Evolutionary conservation across 208 protist genomes (phyloP).

Genomic region (Trichomonas tenax): DNA sequence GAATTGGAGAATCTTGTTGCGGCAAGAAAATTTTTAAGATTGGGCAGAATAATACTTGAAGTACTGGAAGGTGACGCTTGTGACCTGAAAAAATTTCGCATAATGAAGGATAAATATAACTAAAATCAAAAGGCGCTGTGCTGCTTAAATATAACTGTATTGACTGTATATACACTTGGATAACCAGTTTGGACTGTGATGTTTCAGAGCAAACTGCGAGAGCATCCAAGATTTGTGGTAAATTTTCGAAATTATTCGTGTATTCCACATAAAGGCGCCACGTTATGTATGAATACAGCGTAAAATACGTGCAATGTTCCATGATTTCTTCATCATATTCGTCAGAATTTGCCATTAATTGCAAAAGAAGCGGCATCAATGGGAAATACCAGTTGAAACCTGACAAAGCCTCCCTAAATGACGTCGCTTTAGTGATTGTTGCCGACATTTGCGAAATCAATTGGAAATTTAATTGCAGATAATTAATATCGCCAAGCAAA

Average conservation of each 20-base stretch:
- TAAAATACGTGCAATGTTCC: background rate
- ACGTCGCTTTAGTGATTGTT: background rate
- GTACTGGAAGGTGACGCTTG: background rate
- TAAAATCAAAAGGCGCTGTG: background rate
- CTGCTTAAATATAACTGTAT: background rate
- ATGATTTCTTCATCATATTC: background rate
- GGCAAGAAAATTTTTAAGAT: background rate
- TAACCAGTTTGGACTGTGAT: background rate
- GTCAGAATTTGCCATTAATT: background rate
- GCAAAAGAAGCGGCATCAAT: background rate
- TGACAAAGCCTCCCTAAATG: background rate
- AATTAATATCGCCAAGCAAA: background rate
- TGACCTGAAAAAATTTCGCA: background rate
- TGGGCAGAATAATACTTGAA: background rate
- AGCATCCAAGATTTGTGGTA: background rate
- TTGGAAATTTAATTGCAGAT: background rate
- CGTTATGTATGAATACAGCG: background rate
- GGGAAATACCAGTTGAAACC: background rate
- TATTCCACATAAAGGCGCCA: background rate
- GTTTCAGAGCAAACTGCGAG: background rate
- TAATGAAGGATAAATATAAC: background rate
- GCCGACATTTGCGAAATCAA: background rate
- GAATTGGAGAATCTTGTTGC: background rate
- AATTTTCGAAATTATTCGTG: background rate
- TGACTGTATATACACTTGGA: background rate